Base-by-base conservation (phyloP, 176 grass and related monocot genomes). In the Lolium perenne region DNA sequence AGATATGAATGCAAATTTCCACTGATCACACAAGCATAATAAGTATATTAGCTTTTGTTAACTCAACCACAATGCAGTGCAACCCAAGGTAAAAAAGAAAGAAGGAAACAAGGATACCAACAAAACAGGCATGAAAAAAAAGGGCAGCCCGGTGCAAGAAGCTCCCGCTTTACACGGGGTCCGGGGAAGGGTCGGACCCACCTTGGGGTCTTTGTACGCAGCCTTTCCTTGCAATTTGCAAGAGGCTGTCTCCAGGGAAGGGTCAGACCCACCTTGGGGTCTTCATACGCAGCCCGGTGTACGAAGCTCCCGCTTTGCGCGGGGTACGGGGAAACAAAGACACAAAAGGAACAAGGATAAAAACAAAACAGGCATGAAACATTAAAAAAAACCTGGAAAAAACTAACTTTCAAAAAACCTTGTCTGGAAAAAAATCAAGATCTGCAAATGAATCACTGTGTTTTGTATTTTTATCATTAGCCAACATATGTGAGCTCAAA, bases 1-100 rank as follows among this genome's bases (percentile, higher is more conserved):
- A 14, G 95, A 91, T 84, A 97, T 81, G 72, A 93, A 95, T 25
- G 95, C 95, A 84, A 97, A 97, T 77, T 93, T 97, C 95, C 95
- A 97, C 95, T 97, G 87, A 23, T 38, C 53, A 79, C 57, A 86
- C n/a, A 59, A 75, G 46, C 58, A 78, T 81, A 69, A 68, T 38
- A 70, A 0, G 23, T 72, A 25, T 26, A 49, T 78, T 48, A 83
- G 74, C 83, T 79, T 20, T 62, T 62, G 21, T 62, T 62, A 64
- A 64, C 10, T 70, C 32, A 57, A 74, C 45, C 45, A 75, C 13
- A 25, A 86, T 70, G 48, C 38, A 76, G 59, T 77, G n/a, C 62
- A 90, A 81, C 59, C 47, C 45, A 65, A 73, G 46, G 56, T 80
- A 72, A 57, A 66, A 74, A 23, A 84, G 32, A 35, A 35, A 35